Percentiles rank a stretch among this genome's conserved stretches.
phyloP scores from a whole-genome alignment of 805 yeast genomes.

The Kuraishia capsulata region DNA sequence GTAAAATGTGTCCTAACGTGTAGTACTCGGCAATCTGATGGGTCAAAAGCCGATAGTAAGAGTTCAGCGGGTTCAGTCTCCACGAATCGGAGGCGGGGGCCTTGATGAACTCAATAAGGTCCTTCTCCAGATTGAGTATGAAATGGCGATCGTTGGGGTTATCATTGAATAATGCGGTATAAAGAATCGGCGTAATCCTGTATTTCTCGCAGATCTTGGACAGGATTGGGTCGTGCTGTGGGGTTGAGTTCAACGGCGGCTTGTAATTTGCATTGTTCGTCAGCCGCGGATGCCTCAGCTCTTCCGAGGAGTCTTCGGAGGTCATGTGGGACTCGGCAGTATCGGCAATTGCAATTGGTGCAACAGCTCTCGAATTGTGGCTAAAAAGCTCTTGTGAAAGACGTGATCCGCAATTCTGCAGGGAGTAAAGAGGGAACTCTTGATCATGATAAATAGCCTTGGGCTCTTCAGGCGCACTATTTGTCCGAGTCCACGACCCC shows the following conservation, averaged over 20 bases:
- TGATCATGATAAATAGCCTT: too few relatives aligned
- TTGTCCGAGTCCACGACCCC: too few relatives aligned
- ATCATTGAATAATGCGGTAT: constrained; percentile 27
- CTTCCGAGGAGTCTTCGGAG: too few relatives aligned
- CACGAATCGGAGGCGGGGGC: constrained; percentile 28
- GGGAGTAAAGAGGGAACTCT: too few relatives aligned
- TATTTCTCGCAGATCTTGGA: constrained; percentile 11
- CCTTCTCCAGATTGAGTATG: constrained; percentile 38
- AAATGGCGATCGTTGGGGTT: constrained; percentile 37
- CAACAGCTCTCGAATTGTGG: too few relatives aligned
- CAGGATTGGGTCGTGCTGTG: constrained; percentile 7
- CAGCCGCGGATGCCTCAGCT: too few relatives aligned
- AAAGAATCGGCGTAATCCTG: constrained; percentile 8
- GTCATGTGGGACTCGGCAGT: background rate
- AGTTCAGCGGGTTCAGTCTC: constrained; percentile 49
- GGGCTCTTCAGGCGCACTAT: too few relatives aligned
- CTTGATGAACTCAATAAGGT: constrained; percentile 34
- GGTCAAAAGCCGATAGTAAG: constrained; percentile 56
- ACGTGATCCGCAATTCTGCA: too few relatives aligned
- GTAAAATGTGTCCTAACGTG: constrained; percentile 44
- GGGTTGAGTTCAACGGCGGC: constrained; percentile 1
- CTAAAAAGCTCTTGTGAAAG: background rate
- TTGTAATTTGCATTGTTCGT: constrained; percentile 1
- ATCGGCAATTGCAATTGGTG: background rate
- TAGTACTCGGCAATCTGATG: constrained; percentile 68